Evolutionary conservation across 2,329 filamentous ascomycete genomes (phyloP).

Genomic region (Calonectria pseudoturangicola): DNA sequence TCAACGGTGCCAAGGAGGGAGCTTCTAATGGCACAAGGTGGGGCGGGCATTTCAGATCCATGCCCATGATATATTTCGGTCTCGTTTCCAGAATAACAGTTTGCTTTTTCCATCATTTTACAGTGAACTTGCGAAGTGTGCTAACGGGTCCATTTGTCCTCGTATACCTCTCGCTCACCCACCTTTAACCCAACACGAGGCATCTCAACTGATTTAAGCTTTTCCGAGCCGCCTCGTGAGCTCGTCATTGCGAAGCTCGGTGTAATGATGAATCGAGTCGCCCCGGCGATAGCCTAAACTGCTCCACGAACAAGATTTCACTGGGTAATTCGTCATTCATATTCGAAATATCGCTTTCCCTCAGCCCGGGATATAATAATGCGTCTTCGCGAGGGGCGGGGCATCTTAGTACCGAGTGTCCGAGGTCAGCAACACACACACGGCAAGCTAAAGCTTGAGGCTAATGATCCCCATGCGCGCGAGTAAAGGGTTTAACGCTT

Average conservation of each 20-base stretch:
- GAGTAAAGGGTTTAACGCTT: background rate
- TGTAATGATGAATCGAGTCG: conserved; percentile 1
- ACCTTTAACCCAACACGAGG: background rate
- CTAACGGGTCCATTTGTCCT: background rate
- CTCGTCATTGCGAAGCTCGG: background rate
- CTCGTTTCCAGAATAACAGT: background rate
- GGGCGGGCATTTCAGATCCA: background rate
- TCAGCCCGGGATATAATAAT: conserved; percentile 12
- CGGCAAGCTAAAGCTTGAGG: background rate
- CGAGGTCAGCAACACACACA: background rate
- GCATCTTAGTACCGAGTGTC: conserved; percentile 3
- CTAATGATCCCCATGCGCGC: background rate
- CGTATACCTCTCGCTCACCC: background rate
- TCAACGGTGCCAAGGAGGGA: conserved; percentile 37
- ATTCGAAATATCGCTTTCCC: background rate
- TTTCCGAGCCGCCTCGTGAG: background rate
- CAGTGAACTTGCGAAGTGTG: background rate
- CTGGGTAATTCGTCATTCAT: background rate
- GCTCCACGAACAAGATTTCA: background rate
- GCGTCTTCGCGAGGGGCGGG: conserved; percentile 12
- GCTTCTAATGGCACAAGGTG: conserved; percentile 27
- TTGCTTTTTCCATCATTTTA: background rate
- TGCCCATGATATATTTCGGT: background rate
- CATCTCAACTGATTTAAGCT: conserved; percentile 7
- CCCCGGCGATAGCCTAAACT: background rate